Evolutionary conservation across 1,139 yeast genomes (phyloP).

Genomic region (Geotrichum aggregatum): DNA sequence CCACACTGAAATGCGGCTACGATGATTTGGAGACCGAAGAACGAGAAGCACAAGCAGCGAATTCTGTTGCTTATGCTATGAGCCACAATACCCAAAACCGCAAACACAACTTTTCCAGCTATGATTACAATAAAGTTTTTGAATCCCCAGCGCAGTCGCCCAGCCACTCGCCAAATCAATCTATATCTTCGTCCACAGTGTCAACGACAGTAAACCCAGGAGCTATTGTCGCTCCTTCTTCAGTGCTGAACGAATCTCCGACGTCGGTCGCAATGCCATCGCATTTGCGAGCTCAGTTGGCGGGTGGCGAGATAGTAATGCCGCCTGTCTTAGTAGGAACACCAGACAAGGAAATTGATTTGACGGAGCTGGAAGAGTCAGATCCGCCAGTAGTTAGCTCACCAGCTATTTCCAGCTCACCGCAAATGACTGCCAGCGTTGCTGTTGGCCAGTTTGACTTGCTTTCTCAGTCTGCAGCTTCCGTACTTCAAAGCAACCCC

Average conservation of each 20-base stretch:
- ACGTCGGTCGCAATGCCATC: conserved; percentile 19
- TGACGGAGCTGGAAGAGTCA: conserved; percentile 7
- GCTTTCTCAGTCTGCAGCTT: conserved; percentile 14
- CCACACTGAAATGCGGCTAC: conserved; percentile 72
- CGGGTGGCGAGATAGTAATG: conserved; percentile 10
- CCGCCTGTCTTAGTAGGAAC: conserved; percentile 14
- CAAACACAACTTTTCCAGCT: conserved; percentile 69
- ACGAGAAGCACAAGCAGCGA: conserved; percentile 42
- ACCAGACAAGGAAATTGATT: neutral
- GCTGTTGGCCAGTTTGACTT: conserved; percentile 28
- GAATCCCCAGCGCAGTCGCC: conserved; percentile 28
- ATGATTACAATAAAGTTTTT: conserved; percentile 83
- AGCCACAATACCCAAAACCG: conserved; percentile 72
- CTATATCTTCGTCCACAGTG: conserved; percentile 1
- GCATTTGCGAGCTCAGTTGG: conserved; percentile 17
- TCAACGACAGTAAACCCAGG: conserved; percentile 7
- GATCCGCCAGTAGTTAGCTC: conserved; percentile 16
- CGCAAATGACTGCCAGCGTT: conserved; percentile 25
- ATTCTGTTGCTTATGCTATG: conserved; percentile 46
- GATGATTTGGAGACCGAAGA: conserved; percentile 62
- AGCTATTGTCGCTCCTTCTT: conserved; percentile 3
- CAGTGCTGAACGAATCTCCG: conserved; percentile 3
- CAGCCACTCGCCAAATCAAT: conserved; percentile 7
- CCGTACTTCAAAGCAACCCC: neutral
- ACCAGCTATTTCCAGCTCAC: conserved; percentile 15